Evolutionary conservation across 202 grass and related monocot species (phyloP), one percentile per base, ranked within the genome.

Genomic region (Setaria italica): DNA sequence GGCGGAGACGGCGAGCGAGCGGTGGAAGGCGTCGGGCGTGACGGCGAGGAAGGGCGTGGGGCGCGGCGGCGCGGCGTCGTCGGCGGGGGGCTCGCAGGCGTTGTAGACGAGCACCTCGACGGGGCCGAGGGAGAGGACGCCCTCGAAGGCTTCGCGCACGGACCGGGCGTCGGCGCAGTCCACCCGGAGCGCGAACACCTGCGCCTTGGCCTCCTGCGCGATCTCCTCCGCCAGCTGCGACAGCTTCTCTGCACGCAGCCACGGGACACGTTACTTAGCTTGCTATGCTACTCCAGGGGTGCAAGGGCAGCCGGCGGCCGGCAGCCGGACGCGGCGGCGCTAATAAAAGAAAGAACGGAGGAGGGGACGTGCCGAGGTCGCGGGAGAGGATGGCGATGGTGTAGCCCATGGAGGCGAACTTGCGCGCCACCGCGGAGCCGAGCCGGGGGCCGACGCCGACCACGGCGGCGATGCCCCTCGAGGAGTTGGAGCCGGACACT

Each of bases 61-160:
- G 19, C 39, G 29, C 57, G 68, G n/a, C 50, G 68, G 15, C 10
- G 16, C 42, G 3, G 59, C 64, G 46, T 50, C 19, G 7, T 19
- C 78, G 30, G 39, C 42, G 3, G 49, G 73, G 2, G 83, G 77
- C 21, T 93, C 91, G 78, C 89, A 86, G 17, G 93, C 85, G 89
- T 95, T 98, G 85, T 95, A 98, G 77, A 98, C 91, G 70, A 98
- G 87, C 73, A 98, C 93, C 88, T 95, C 91, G 63, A 98, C 89
- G n/a, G 88, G 67, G 50, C 95, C 95, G 41, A 98, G 91, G 7
- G 95, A 98, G 51, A 98, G 89, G 41, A 95, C 93, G 39, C 89
- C 95, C 79, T 98, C 95, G 87, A 98, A 98, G 35, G 93, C 95
- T 85, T 95, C 95, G 65, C 95, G 86, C 64, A 95, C 93, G 11